These are phyloP conservation scores for Trichocladium antarcticum DNA, from an alignment of 495 filamentous ascomycete species.

Conservation along the genomic window DNA sequence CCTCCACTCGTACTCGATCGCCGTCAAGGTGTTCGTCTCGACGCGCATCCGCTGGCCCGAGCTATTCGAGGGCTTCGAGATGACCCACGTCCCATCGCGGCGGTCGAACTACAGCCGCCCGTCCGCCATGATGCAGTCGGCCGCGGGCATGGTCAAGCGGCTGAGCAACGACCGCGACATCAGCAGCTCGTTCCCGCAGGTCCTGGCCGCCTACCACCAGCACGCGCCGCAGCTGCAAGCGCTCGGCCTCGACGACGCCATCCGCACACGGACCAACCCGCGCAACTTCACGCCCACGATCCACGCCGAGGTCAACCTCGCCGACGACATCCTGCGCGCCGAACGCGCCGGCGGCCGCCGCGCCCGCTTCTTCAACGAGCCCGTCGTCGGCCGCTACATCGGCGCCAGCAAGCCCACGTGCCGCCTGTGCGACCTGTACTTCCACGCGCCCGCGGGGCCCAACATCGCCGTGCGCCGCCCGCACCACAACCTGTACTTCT, in stretches of 20 bases:
- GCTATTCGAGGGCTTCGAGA: slow-evolving; percentile 13
- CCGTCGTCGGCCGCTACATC: slow-evolving; percentile 14
- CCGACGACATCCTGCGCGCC: background rate
- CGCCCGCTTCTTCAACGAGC: slow-evolving; percentile 17
- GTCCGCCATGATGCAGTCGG: background rate
- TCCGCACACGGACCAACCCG: background rate
- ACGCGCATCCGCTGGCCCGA: slow-evolving; percentile 10
- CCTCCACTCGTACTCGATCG: slow-evolving; percentile 13
- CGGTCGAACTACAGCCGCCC: background rate
- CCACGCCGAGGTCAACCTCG: slow-evolving; percentile 14
- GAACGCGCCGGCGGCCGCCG: background rate
- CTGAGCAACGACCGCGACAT: background rate
- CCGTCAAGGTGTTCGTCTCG: slow-evolving; percentile 3
- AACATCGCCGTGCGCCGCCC: slow-evolving; percentile 6
- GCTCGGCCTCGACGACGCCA: background rate
- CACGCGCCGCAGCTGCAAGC: background rate
- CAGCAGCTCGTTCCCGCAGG: background rate
- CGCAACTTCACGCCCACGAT: background rate
- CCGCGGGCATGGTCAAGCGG: slow-evolving; percentile 3
- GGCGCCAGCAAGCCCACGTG: slow-evolving; percentile 24
- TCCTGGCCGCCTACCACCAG: background rate
- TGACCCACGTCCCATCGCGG: slow-evolving; percentile 6
- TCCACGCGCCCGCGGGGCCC: slow-evolving; percentile 1
- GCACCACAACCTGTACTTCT: slow-evolving; percentile 17
- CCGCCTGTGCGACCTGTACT: slow-evolving; percentile 19